phyloP scores from a whole-genome alignment of 192 early-diverging fungal genomes.

The Coemansia sp. region DNA sequence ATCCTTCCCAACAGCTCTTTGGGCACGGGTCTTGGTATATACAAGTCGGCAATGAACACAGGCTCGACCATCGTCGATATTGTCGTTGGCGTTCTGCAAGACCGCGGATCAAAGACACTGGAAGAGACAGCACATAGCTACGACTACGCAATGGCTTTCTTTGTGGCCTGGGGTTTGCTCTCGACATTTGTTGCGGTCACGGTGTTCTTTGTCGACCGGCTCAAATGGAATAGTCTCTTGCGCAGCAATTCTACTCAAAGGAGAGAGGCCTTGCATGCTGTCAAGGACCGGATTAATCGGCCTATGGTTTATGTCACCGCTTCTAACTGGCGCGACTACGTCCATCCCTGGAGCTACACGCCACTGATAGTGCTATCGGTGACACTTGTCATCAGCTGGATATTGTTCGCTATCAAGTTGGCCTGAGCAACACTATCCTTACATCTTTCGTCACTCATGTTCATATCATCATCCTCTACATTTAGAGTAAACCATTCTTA shows the following conservation, averaged over 20 bases:
- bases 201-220: conserved; percentile 45
- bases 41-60: conserved; percentile 66
- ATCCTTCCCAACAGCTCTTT: conserved; percentile 61
- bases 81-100: conserved; percentile 64
- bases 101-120: conserved; percentile 39
- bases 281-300: conserved; percentile 43
- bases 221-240: conserved; percentile 42
- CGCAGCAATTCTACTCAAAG: conserved; percentile 26
- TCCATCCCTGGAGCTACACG: conserved; percentile 42
- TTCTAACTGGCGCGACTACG: conserved; percentile 47
- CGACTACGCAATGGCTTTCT: conserved; percentile 57
- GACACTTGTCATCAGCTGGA: conserved; percentile 46
- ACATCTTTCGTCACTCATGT: neutral
- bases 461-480: neutral
- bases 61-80: conserved; percentile 65
- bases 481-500: neutral
- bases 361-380: conserved; percentile 32
- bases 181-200: conserved; percentile 35
- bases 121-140: conserved; percentile 51
- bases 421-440: conserved; percentile 14
- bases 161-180: conserved; percentile 49
- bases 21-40: conserved; percentile 65
- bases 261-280: conserved; percentile 31
- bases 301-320: conserved; percentile 37
- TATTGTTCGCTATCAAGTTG: conserved; percentile 53